A percentile compares a stretch with the other conserved stretches of the same genome.
Evolutionary conservation across 139 green algal genomes (phyloP).

Genomic region (Micractinium sp.): DNA sequence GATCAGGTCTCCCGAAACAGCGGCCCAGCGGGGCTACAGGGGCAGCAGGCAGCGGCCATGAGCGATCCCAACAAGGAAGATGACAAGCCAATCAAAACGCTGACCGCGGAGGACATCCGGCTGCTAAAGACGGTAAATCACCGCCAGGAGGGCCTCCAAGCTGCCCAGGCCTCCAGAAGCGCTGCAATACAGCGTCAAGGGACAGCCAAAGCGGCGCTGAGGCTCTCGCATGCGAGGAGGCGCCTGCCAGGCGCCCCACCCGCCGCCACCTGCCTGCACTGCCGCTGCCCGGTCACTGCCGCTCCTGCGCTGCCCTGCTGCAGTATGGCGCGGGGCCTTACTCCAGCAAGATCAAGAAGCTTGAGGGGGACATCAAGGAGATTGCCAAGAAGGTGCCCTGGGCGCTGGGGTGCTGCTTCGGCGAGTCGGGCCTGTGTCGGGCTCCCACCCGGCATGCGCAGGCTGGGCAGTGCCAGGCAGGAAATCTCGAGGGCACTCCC

Average conservation of each 20-base stretch:
- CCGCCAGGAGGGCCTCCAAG: background rate
- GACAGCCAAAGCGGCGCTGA: background rate
- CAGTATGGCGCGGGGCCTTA: conserved; percentile 94
- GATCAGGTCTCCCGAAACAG: no score
- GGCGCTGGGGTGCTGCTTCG: no score
- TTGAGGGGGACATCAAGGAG: conserved; percentile 62
- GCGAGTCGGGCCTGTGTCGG: no score
- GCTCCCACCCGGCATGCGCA: no score
- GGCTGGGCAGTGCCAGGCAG: no score
- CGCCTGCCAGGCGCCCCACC: background rate
- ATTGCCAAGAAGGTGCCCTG: conserved; percentile 49
- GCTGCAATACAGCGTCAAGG: background rate
- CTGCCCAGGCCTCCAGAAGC: background rate
- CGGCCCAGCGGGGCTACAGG: background rate
- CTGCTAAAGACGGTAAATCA: conserved; percentile 87
- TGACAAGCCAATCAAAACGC: conserved; percentile 77
- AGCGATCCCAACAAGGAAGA: conserved; percentile 31
- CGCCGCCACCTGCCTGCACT: background rate
- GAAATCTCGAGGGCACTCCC: no score
- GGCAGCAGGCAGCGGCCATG: background rate
- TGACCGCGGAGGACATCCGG: conserved; percentile 97
- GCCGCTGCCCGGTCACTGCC: background rate
- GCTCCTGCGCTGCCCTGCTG: background rate
- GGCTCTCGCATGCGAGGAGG: background rate
- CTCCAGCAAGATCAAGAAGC: conserved; percentile 76